Evolutionary conservation across 768 basidiomycete species (phyloP).

Genomic region (Tricholomella constricta): DNA sequence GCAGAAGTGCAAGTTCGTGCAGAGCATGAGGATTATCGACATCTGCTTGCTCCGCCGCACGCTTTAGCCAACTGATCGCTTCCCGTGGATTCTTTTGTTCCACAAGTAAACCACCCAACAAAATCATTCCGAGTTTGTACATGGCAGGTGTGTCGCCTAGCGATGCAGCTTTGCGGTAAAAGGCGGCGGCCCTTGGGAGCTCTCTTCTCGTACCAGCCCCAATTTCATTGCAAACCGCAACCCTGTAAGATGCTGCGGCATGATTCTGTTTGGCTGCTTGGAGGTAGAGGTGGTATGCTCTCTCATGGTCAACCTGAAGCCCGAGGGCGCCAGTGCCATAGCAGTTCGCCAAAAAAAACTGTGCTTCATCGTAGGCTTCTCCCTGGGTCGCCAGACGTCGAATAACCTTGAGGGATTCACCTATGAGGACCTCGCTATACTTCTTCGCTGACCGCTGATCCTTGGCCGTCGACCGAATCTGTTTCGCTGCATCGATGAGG

Average conservation of each 20-base stretch:
- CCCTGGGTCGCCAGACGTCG: slow-evolving; percentile 91
- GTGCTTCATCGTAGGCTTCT: slow-evolving; percentile 92
- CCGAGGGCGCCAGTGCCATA: slow-evolving; percentile 95
- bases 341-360: slow-evolving; percentile 98
- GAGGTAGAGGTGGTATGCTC: slow-evolving; percentile 95
- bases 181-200: slow-evolving; percentile 84
- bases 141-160: slow-evolving; percentile 97
- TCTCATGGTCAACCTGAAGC: slow-evolving; percentile 96
- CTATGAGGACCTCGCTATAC: slow-evolving; percentile 85
- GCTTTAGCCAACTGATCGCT: slow-evolving; percentile 90
- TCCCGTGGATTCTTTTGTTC: slow-evolving; percentile 88
- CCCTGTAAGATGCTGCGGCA: slow-evolving; percentile 91
- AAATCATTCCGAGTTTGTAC: slow-evolving; percentile 99
- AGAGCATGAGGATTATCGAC: slow-evolving; percentile 97
- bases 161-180: slow-evolving; percentile 96
- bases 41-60: slow-evolving; percentile 96
- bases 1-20: slow-evolving; percentile 88
- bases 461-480: slow-evolving; percentile 71
- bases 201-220: slow-evolving; percentile 94
- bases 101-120: slow-evolving; percentile 80
- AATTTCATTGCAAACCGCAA: slow-evolving; percentile 98
- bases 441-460: slow-evolving; percentile 86
- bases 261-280: slow-evolving; percentile 98
- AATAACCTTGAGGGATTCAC: slow-evolving; percentile 89
- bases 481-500: slow-evolving; percentile 96